Evolutionary conservation across 352 stramenopile genomes (phyloP), one percentile per base, ranked within the genome.

Genomic region (Pythium aristosporum): DNA sequence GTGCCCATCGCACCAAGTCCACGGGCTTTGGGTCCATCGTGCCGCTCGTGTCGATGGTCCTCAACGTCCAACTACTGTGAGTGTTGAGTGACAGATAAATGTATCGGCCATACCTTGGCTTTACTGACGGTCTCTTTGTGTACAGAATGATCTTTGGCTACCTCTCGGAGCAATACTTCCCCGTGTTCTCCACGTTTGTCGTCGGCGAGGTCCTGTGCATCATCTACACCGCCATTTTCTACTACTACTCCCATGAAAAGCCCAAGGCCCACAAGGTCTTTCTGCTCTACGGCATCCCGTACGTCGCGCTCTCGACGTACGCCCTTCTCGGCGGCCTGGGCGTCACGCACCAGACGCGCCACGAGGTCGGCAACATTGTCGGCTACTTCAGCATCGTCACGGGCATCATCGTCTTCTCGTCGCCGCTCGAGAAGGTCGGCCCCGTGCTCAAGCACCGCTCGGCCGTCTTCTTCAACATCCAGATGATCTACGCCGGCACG

Each of bases 341-440:
- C 5, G 41, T 69, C 34, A 82, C 71, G 0, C 44, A 59, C 16
- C 76, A 88, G 55, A 76, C 54, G 44, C 68, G 43, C n/a, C 57
- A 36, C 58, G 28, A 56, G 64, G 30, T 79, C 34, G 71, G 67
- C 30, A 62, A 74, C 28, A 55, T 82, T 12, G 66, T 79, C 16
- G 74, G 74, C 0, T 81, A 74, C 51, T 54, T 87, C 44, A 65
- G 61, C 5, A 76, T 85, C 55, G 30, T 76, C 12, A 77, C 80
- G 13, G 74, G 71, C 5, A 39, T 86, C 61, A 67, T 86, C 58
- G 69, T 86, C 20, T 86, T 80, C 65, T 73, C 69, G 41, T 88
- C 76, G 30, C 79, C 79, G 7, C 82, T 88, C 50, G 73, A 82
- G 37, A 84, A 77, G 46, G 69, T 82, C 54, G 57, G 57, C n/a